Evolutionary conservation across 495 filamentous ascomycete species (phyloP), one percentile per base, ranked within the genome.

Genomic region (Terfezia boudieri): DNA sequence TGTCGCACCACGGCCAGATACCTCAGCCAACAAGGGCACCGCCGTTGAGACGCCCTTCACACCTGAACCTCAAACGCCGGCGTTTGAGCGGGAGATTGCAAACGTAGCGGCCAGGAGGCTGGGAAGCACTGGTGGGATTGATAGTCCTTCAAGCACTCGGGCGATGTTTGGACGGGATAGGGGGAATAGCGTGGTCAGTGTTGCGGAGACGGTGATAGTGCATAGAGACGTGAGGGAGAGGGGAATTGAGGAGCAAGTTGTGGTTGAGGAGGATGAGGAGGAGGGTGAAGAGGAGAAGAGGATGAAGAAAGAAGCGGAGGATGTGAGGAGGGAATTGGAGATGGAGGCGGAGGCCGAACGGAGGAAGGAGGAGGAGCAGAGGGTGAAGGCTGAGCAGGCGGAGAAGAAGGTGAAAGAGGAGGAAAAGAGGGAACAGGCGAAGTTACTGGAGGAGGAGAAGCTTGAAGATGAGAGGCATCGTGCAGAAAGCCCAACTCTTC

Each of bases 261-360:
- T n/a, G 52, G 14, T 14, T 37, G 52, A 20, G 52, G 52, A n/a
- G 14, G 54, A 72, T 58, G 72, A 62, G 62, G 41, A 36, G n/a
- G 32, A 17, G 46, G 14, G 36, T 36, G 46, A 54, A 43, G 23
- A 46, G 23, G 9, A 22, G 9, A 23, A 7, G 55, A 41, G 20
- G 53, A 20, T 32, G 26, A 32, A 5, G 7, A 32, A 32, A 32
- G 26, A 22, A 32, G 36, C 50, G 49, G 37, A 11, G n/a, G 14
- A 26, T n/a, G 16, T 36, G 12, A 43, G 7, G n/a, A n/a, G 14
- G 56, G 53, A 17, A 22, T 22, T 23, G 49, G 35, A 35, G 54
- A 11, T 12, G 35, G 32, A 8, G 49, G n/a, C 2, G 35, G 53
- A 57, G 53, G 23, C 23, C 9, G n/a, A 57, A 43, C 36, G 56